Evolutionary conservation across 2,329 filamentous ascomycete species (phyloP).

Genomic region (Sclerotinia nivalis): DNA sequence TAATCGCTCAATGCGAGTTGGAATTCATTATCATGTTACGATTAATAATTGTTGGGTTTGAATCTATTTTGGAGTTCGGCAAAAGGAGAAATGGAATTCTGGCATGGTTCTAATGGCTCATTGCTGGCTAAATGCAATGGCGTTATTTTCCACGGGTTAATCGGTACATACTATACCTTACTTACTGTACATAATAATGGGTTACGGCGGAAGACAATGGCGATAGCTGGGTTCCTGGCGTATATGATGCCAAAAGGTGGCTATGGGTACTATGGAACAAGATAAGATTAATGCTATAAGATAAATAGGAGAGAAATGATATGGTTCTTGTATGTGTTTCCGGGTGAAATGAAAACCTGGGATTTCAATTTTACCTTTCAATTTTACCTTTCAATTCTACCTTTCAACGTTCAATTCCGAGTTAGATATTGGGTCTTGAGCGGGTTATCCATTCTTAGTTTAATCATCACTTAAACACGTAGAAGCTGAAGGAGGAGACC

Average conservation of each 20-base stretch:
- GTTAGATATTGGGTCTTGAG: too few species aligned
- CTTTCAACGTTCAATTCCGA: not conserved
- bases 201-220: slow-evolving; percentile 6
- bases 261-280: slow-evolving; percentile 8
- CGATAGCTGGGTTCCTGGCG: slow-evolving; percentile 7
- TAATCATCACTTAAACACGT: too few species aligned
- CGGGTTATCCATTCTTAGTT: too few species aligned
- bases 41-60: slow-evolving; percentile 20
- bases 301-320: slow-evolving; percentile 11
- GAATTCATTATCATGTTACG: slow-evolving; percentile 10
- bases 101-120: slow-evolving; percentile 5
- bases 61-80: not conserved
- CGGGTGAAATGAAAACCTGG: too few species aligned
- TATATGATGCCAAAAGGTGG: slow-evolving; percentile 12
- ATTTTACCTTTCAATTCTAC: not conserved
- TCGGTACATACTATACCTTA: slow-evolving; percentile 19
- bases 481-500: too few species aligned
- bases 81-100: slow-evolving; percentile 11
- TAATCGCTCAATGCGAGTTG: not conserved
- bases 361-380: not conserved
- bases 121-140: slow-evolving; percentile 15
- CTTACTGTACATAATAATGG: slow-evolving; percentile 22
- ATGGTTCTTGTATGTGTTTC: not conserved
- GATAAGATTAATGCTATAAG: slow-evolving; percentile 9
- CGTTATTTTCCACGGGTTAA: slow-evolving; percentile 14